These are phyloP conservation scores for Aureobasidium lini DNA, from an alignment of 2,329 filamentous ascomycete genomes.

Conservation along the genomic window DNA sequence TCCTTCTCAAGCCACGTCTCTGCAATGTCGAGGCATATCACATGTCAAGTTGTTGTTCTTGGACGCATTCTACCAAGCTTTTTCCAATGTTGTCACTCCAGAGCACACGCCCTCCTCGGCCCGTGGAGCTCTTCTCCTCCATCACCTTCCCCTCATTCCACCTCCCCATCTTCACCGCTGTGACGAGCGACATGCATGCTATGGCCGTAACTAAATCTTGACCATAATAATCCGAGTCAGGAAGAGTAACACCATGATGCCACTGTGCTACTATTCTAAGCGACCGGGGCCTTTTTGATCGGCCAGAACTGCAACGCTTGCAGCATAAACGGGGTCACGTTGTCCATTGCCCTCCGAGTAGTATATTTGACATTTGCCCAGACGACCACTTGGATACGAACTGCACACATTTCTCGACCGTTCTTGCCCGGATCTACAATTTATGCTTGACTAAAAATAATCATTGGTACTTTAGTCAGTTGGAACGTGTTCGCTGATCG, in stretches of 20 bases:
- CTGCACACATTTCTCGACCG: background rate
- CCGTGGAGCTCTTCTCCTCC: background rate
- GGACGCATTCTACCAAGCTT: too few species aligned
- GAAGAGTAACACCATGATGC: background rate
- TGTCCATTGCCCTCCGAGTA: too few species aligned
- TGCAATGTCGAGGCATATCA: too few species aligned
- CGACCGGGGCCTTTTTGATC: background rate
- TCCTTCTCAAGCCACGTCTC: too few species aligned
- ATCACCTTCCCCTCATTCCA: background rate
- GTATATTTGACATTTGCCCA: background rate
- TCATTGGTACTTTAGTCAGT: background rate
- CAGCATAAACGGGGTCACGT: background rate
- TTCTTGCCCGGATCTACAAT: background rate
- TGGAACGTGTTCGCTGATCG: background rate
- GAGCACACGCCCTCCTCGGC: background rate
- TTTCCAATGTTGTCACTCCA: background rate
- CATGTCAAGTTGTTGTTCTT: too few species aligned
- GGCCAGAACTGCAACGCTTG: background rate
- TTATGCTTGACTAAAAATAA: background rate
- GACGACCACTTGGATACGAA: background rate
- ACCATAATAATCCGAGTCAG: background rate
- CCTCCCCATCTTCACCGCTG: background rate
- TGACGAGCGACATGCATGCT: background rate
- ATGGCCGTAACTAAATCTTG: background rate
- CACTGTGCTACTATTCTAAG: background rate